Evolutionary conservation across 257 asterid species (phyloP).

Genomic region (Echium plantagineum): DNA sequence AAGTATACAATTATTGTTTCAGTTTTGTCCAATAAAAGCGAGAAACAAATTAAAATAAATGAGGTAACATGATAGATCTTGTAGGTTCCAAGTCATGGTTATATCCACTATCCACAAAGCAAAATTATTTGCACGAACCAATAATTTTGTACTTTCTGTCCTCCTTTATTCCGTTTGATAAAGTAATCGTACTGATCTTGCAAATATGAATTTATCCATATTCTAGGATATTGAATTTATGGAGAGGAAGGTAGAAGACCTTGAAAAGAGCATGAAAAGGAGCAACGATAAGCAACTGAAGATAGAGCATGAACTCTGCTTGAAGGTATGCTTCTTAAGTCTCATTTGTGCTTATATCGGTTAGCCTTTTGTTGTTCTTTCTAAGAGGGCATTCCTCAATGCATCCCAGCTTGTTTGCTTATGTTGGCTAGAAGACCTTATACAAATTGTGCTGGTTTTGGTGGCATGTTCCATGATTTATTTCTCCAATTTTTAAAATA

Average conservation of each 20-base stretch:
- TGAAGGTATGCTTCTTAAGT: constrained; percentile 38
- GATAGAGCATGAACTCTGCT: constrained; percentile 77
- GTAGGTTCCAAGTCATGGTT: background rate
- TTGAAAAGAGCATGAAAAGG: constrained; percentile 99
- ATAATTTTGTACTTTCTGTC: background rate
- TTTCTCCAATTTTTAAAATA: too few species aligned
- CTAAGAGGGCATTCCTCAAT: too few species aligned
- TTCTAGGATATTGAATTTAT: constrained; percentile 83
- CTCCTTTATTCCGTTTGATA: background rate
- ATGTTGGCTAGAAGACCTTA: too few species aligned
- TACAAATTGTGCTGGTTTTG: too few species aligned
- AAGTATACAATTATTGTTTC: too few species aligned
- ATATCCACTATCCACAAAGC: too few species aligned
- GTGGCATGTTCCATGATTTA: background rate
- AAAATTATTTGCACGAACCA: background rate
- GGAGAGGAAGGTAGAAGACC: constrained; percentile 77
- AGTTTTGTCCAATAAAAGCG: too few species aligned
- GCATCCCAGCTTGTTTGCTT: too few species aligned
- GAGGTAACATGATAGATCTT: background rate
- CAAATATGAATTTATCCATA: constrained; percentile 11
- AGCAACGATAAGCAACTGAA: constrained; percentile 97
- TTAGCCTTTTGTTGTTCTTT: too few species aligned
- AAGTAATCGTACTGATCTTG: background rate
- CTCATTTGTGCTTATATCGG: background rate
- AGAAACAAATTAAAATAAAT: too few species aligned